phyloP scores from a whole-genome alignment of 352 stramenopile species.

The Pythium insidiosum region DNA sequence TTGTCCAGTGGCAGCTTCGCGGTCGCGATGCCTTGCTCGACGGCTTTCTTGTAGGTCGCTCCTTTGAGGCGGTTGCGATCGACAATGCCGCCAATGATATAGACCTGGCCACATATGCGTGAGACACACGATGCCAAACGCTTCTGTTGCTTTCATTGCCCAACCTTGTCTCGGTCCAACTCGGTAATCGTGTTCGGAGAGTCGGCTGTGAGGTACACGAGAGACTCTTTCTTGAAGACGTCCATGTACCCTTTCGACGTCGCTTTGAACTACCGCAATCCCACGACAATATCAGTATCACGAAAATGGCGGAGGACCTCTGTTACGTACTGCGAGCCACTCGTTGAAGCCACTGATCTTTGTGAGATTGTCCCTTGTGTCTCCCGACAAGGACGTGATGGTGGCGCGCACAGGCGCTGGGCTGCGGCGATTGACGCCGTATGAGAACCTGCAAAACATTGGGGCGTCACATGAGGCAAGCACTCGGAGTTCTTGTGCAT shows the following conservation, averaged over 20 bases:
- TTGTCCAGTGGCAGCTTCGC: constrained; percentile 90
- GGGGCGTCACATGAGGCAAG: neutral
- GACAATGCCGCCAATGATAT: constrained; percentile 97
- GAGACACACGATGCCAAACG: too few relatives aligned
- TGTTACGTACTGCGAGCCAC: constrained; percentile 45
- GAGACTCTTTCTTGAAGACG: constrained; percentile 67
- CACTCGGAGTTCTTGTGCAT: constrained; percentile 32
- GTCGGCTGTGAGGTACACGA: constrained; percentile 95
- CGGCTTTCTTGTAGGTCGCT: constrained; percentile 88
- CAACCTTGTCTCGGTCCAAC: constrained; percentile 82
- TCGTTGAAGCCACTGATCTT: constrained; percentile 90
- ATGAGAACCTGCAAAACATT: constrained; percentile 54
- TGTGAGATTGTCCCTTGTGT: constrained; percentile 72
- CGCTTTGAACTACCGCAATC: constrained; percentile 40
- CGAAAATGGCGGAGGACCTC: too few relatives aligned
- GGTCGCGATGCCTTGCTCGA: constrained; percentile 85
- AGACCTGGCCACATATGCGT: too few relatives aligned
- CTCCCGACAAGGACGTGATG: constrained; percentile 64
- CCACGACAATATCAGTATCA: too few relatives aligned
- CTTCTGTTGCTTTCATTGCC: too few relatives aligned
- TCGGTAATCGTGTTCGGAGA: constrained; percentile 87
- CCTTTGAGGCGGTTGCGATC: constrained; percentile 96
- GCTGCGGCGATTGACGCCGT: constrained; percentile 66
- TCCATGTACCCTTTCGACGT: constrained; percentile 59
- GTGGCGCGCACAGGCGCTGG: constrained; percentile 38